Conservation (phyloP, 495 filamentous ascomycete genomes). For the Aspergillus bertholletiae region DNA sequence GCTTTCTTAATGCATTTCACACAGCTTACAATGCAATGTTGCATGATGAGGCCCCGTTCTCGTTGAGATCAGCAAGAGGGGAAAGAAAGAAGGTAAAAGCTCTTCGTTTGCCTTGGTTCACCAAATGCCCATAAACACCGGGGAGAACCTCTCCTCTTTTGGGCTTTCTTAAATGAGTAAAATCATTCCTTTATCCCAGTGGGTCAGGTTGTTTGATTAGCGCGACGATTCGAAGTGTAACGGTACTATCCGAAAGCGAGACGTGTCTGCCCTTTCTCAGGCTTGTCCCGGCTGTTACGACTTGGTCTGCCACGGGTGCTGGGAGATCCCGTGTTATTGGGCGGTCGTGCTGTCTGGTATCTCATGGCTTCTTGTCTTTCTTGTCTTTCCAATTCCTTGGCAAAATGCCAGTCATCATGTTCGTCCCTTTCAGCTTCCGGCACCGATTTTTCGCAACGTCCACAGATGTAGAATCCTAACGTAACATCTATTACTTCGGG, state of each 20-base stretch:
- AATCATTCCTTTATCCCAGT: background rate
- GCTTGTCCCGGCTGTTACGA: constrained; percentile 40
- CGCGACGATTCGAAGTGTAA: background rate
- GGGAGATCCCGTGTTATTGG: constrained; percentile 20
- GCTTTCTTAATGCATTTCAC: background rate
- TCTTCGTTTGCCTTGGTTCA: background rate
- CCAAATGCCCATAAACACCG: background rate
- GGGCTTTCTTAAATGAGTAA: background rate
- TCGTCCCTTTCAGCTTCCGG: constrained; percentile 58
- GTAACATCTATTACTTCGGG: constrained; percentile 25
- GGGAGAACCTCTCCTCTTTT: background rate
- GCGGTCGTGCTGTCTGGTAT: constrained; percentile 17
- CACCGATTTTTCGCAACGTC: constrained; percentile 59
- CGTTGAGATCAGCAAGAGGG: background rate
- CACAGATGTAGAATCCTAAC: constrained; percentile 55
- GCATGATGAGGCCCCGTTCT: background rate
- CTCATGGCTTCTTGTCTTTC: constrained; percentile 35
- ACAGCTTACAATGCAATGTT: background rate
- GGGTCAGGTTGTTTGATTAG: background rate
- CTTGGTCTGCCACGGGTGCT: constrained; percentile 29
- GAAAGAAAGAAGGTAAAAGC: background rate
- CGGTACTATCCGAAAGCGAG: constrained; percentile 57
- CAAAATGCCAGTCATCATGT: constrained; percentile 96
- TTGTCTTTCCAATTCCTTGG: constrained; percentile 74
- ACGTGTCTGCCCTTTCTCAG: constrained; percentile 75